Evolutionary conservation across 139 green algal species (phyloP), one percentile per base, ranked within the genome.

Genomic region (Limnomonas spitsbergensis): DNA sequence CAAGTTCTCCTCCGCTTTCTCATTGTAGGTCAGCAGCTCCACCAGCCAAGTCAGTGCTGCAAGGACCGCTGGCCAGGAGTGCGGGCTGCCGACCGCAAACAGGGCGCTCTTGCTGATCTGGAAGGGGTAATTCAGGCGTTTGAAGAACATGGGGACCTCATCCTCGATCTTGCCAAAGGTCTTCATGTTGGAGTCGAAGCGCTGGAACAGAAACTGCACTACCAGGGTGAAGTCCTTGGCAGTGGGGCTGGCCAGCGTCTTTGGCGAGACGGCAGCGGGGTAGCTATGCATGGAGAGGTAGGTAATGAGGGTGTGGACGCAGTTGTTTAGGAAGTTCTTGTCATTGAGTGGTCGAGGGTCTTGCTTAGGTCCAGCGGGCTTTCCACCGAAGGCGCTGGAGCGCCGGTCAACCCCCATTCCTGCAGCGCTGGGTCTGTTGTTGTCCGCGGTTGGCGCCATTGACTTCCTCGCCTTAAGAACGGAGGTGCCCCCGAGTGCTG

Each of bases 101-200:
- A 98, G 82, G 27, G 92, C 91, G 40, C 77, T 92, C 78, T 98
- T 98, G 85, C 77, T 91, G 84, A 98, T 95, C 40, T 88, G 83
- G 76, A 98, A 98, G 3, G 94, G 94, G 82, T 98, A 98, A 47
- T 89, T 85, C 27, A 98, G 85, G 35, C 93, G 89, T 87, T 98
- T 98, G 87, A 96, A 98, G 38, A 98, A 82, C 31, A 85, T 66
- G 2, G 94, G 94, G 4, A 97, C 91, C 66, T 97, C 92, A 34
- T 96, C 91, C 78, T 97, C 92, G 14, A 94, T 83, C 76, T 97
- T 97, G 69, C 85, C 85, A 42, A 89, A 88, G 1, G 84, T 78
- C 66, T 93, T 91, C 53, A 94, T 84, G 67, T 70, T 93, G 4
- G 93, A 88, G 78, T 98, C 94, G 34, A 97, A 83, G 39, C 87